A percentile compares a stretch with the other conserved stretches of the same genome.
phyloP scores from a whole-genome alignment of 2,329 filamentous ascomycete genomes.

The Didymella glomerata region DNA sequence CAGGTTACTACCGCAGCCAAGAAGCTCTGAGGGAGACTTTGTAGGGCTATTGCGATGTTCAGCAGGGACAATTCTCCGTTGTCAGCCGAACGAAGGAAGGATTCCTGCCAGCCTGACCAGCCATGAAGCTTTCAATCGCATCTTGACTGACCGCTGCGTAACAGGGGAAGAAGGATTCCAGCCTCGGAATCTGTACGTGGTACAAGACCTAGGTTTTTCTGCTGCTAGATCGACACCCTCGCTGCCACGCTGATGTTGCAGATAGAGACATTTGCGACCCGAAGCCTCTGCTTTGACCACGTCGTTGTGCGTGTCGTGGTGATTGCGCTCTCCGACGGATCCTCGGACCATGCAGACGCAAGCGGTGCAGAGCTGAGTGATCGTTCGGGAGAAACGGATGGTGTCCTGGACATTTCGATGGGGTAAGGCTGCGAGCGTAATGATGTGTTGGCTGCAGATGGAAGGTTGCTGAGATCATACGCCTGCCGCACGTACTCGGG shows the following conservation, averaged over 20 bases:
- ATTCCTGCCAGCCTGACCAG: background rate
- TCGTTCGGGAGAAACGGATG: too few relatives aligned
- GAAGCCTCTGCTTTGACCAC: background rate
- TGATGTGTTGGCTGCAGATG: too few relatives aligned
- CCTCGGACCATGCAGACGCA: background rate
- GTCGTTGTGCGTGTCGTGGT: background rate
- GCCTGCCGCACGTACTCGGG: too few relatives aligned
- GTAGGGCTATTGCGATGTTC: background rate
- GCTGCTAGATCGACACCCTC: background rate
- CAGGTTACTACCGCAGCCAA: background rate
- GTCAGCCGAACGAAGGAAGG: background rate
- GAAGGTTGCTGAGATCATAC: too few relatives aligned
- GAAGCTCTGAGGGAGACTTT: background rate
- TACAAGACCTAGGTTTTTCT: background rate
- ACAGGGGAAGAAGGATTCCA: too few relatives aligned
- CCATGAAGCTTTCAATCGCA: too few relatives aligned
- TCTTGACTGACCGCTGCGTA: too few relatives aligned
- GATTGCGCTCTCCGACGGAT: background rate
- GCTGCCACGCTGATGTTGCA: background rate
- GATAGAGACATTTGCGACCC: background rate
- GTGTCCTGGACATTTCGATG: too few relatives aligned
- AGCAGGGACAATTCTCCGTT: background rate
- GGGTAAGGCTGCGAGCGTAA: too few relatives aligned
- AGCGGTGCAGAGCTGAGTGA: too few relatives aligned
- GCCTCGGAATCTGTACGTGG: background rate